Evolutionary conservation across 2,329 filamentous ascomycete genomes (phyloP).

Genomic region (Penicillium sp.): DNA sequence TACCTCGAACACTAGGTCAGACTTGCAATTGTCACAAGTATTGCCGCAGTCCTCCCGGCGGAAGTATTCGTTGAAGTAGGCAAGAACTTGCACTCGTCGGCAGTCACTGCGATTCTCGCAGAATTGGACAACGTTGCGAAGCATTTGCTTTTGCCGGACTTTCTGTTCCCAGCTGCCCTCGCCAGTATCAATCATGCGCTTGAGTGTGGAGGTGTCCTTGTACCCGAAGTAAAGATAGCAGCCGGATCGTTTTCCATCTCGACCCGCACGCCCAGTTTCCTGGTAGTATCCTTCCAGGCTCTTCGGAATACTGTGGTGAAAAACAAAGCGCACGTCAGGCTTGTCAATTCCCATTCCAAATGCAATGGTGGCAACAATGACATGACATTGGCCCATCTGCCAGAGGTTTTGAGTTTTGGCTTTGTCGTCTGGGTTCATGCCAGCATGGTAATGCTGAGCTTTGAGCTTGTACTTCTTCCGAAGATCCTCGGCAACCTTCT

Average conservation of each 20-base stretch:
- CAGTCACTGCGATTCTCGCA: conserved; percentile 89
- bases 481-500: conserved; percentile 70
- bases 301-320: conserved; percentile 89
- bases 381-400: conserved; percentile 74
- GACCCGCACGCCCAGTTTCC: conserved; percentile 89
- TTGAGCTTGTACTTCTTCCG: conserved; percentile 58
- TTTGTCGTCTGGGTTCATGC: conserved; percentile 65
- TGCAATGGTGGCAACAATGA: conserved; percentile 96
- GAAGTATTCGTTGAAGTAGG: conserved; percentile 92
- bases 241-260: conserved; percentile 79
- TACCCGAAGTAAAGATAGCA: conserved; percentile 90
- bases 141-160: conserved; percentile 76
- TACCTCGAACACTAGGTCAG: conserved; percentile 63
- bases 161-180: conserved; percentile 76
- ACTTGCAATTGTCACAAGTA: conserved; percentile 85
- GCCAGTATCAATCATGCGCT: conserved; percentile 76
- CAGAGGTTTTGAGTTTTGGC: conserved; percentile 69
- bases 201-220: conserved; percentile 66
- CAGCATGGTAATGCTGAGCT: conserved; percentile 82
- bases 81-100: conserved; percentile 77
- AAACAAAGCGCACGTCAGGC: conserved; percentile 89
- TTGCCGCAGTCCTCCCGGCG: conserved; percentile 64
- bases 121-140: conserved; percentile 77
- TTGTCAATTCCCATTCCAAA: conserved; percentile 99
- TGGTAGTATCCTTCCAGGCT: conserved; percentile 98